Conservation (phyloP, 2,329 filamentous ascomycete genomes). For the Aspergillus sojae region DNA sequence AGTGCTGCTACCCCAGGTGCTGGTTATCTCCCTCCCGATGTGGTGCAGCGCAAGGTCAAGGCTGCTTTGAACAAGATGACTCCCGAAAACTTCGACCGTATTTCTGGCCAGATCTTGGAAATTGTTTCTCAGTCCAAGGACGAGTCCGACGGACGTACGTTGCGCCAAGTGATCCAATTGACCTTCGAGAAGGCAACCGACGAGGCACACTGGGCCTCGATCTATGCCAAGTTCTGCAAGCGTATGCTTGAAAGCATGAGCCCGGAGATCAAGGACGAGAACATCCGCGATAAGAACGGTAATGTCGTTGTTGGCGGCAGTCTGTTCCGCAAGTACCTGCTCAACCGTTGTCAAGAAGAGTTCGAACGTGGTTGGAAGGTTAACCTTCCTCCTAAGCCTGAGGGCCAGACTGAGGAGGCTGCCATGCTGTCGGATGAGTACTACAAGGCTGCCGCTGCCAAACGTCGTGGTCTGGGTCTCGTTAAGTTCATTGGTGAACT, state of each 20-base stretch:
- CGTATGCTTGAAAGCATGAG: constrained; percentile 96
- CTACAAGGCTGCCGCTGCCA: constrained; percentile 89
- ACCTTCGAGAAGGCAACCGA: constrained; percentile 99
- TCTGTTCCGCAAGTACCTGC: constrained; percentile 96
- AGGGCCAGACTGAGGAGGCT: constrained; percentile 72
- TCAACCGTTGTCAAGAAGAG: constrained; percentile 98
- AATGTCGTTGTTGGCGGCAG: constrained; percentile 89
- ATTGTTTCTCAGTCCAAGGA: constrained; percentile 96
- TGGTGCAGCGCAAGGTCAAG: constrained; percentile 99
- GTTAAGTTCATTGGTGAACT: constrained; percentile 99
- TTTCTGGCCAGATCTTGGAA: constrained; percentile 86
- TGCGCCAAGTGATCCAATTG: constrained; percentile 97
- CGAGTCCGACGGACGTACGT: constrained; percentile 87
- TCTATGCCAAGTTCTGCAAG: constrained; percentile 99
- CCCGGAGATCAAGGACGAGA: constrained; percentile 91
- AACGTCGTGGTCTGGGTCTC: constrained; percentile 93
- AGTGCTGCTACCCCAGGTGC: constrained; percentile 52
- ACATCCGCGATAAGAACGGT: constrained; percentile 85
- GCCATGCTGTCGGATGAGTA: constrained; percentile 94
- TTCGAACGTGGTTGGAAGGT: constrained; percentile 97
- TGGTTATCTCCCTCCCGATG: constrained; percentile 77
- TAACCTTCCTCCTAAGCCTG: constrained; percentile 77
- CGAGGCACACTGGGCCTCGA: constrained; percentile 96
- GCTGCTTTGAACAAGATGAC: constrained; percentile 99
- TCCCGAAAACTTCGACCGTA: constrained; percentile 96